Evolutionary conservation across 352 stramenopile genomes (phyloP).

Genomic region (Phytophthora crassamura): DNA sequence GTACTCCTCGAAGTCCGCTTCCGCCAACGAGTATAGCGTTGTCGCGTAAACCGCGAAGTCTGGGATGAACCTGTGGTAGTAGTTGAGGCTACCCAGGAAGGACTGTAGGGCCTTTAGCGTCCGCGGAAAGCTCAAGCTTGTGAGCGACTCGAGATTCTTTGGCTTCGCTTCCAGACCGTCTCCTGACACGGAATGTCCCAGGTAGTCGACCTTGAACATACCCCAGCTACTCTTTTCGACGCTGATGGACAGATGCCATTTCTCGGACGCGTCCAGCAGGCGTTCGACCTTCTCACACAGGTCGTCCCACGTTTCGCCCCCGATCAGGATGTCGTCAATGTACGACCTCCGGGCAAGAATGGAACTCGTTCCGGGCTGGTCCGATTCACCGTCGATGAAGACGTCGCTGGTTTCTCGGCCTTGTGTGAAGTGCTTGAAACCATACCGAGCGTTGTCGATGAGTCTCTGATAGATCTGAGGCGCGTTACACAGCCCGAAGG

Average conservation of each 20-base stretch:
- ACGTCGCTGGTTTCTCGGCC: too few relatives aligned
- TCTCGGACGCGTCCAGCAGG: background rate
- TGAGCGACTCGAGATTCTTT: constrained; percentile 10
- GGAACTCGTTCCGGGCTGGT: too few relatives aligned
- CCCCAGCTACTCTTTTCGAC: constrained; percentile 22
- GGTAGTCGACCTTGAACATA: constrained; percentile 9
- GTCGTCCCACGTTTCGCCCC: too few relatives aligned
- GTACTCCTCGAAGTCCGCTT: background rate
- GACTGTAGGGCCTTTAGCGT: constrained; percentile 16
- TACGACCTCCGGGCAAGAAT: too few relatives aligned
- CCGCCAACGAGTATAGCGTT: background rate
- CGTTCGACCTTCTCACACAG: constrained; percentile 1
- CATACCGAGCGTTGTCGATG: too few relatives aligned
- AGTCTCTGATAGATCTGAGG: too few relatives aligned
- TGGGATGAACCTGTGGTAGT: constrained; percentile 23
- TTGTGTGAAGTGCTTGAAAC: too few relatives aligned
- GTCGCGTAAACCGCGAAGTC: constrained; percentile 9
- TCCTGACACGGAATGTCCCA: constrained; percentile 4
- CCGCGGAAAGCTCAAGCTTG: constrained; percentile 12
- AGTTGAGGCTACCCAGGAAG: constrained; percentile 25
- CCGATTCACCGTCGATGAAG: too few relatives aligned
- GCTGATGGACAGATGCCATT: constrained; percentile 15
- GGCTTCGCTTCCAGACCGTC: constrained; percentile 16
- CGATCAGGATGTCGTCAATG: too few relatives aligned
- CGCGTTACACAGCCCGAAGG: too few relatives aligned